A percentile compares a stretch with the other conserved stretches of the same genome.
Conservation (phyloP, 1,284 basidiomycete genomes). For the Phylloporus gajari region DNA sequence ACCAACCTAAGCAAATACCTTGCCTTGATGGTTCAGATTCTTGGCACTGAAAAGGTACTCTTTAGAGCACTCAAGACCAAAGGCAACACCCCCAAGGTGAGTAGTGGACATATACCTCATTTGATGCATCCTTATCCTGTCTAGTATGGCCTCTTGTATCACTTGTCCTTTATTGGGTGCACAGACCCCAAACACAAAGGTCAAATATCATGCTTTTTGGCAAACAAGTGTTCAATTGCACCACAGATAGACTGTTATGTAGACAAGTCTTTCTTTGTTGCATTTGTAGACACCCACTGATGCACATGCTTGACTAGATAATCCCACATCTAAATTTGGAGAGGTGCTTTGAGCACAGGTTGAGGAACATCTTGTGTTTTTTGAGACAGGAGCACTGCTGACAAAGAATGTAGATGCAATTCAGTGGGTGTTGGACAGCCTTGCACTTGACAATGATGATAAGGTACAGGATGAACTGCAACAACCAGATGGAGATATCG, state of each 20-base stretch:
- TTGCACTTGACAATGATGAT: slow-evolving; percentile 65
- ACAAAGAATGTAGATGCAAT: slow-evolving; percentile 85
- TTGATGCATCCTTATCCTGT: no score
- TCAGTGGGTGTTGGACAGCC: no score
- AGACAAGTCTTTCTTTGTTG: slow-evolving; percentile 56
- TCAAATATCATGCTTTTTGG: slow-evolving; percentile 96
- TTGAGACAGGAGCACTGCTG: slow-evolving; percentile 88
- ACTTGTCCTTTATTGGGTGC: slow-evolving; percentile 95
- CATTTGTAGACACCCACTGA: neutral
- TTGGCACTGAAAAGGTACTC: slow-evolving; percentile 98
- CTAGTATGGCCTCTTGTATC: slow-evolving; percentile 92
- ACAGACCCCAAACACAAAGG: slow-evolving; percentile 97
- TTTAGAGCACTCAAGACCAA: slow-evolving; percentile 98
- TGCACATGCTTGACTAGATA: slow-evolving; percentile 57
- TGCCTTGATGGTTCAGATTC: slow-evolving; percentile 97
- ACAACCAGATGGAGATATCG: slow-evolving; percentile 45
- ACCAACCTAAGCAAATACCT: slow-evolving; percentile 99
- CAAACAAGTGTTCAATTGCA: slow-evolving; percentile 99
- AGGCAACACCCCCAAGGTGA: slow-evolving; percentile 97
- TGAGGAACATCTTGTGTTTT: slow-evolving; percentile 95
- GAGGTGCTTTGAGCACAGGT: slow-evolving; percentile 95
- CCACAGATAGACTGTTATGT: slow-evolving; percentile 97
- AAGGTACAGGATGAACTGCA: slow-evolving; percentile 26
- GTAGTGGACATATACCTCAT: no score
- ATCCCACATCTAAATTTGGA: slow-evolving; percentile 93